phyloP scores from a whole-genome alignment of 208 protist genomes.

The Trypanosoma avium region DNA sequence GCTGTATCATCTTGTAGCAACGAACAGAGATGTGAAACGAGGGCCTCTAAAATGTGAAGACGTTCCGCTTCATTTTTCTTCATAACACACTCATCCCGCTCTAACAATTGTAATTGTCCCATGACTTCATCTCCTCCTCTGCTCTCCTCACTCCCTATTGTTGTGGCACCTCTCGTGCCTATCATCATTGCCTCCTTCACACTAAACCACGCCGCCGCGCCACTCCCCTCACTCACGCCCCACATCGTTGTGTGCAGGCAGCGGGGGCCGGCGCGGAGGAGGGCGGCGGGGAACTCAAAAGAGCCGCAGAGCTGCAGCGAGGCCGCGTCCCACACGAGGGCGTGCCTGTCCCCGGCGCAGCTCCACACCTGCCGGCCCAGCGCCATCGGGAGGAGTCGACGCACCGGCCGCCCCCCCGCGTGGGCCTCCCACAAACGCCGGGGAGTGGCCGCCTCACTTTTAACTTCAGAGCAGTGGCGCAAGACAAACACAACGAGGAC shows the following conservation, averaged over 20 bases:
- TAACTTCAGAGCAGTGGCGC: no score
- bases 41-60: constrained; percentile 1
- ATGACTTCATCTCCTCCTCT: no score
- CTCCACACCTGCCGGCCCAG: constrained; percentile 54
- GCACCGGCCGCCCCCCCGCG: constrained; percentile 12
- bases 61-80: constrained; percentile 3
- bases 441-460: constrained; percentile 16
- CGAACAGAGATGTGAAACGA: constrained; percentile 21
- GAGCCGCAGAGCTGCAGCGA: constrained; percentile 36
- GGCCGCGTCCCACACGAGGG: constrained; percentile 51
- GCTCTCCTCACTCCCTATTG: no score
- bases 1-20: not conserved
- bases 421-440: constrained; percentile 17
- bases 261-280: no score
- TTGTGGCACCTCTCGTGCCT: not conserved
- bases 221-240: constrained; percentile 31
- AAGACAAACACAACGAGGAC: constrained; percentile 36
- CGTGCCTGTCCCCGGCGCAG: constrained; percentile 31
- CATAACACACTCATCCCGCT: constrained; percentile 7
- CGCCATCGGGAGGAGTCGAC: constrained; percentile 37
- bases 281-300: constrained; percentile 55
- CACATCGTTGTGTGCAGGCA: constrained; percentile 37
- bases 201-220: constrained; percentile 23
- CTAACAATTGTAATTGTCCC: no score
- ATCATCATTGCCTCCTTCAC: constrained; percentile 21